Evolutionary conservation across 495 filamentous ascomycete species (phyloP).

Genomic region (Annulohypoxylon moriforme): DNA sequence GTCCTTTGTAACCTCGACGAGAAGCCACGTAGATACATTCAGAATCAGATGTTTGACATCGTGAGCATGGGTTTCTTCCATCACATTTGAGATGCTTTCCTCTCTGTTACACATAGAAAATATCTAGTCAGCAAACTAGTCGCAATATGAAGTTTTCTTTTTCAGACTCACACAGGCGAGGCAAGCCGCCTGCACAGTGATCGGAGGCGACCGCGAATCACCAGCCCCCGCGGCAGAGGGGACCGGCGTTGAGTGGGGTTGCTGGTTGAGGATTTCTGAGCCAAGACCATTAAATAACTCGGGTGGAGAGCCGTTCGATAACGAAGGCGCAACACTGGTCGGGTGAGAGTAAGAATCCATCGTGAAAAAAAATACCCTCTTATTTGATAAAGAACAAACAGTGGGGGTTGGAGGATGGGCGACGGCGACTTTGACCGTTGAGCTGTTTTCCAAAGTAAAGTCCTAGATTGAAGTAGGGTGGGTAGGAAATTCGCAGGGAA

Average conservation of each 20-base stretch:
- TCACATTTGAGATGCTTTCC: constrained; percentile 64
- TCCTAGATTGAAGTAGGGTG: constrained; percentile 17
- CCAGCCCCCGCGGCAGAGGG: constrained; percentile 33
- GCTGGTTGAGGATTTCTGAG: constrained; percentile 40
- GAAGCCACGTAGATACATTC: constrained; percentile 64
- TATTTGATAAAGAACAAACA: not conserved
- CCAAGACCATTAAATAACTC: constrained; percentile 44
- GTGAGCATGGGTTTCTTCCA: constrained; percentile 58
- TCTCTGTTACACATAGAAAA: constrained; percentile 50
- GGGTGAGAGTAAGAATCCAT: constrained; percentile 41
- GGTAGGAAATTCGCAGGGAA: constrained; percentile 26
- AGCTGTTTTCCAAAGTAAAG: constrained; percentile 12
- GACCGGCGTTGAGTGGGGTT: constrained; percentile 38
- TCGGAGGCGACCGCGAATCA: constrained; percentile 50
- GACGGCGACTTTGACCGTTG: constrained; percentile 16
- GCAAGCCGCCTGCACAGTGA: constrained; percentile 60
- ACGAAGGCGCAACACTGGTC: constrained; percentile 28
- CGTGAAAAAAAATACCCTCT: constrained; percentile 4
- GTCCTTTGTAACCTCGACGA: constrained; percentile 64
- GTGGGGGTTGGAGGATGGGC: constrained; percentile 5
- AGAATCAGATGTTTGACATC: constrained; percentile 53
- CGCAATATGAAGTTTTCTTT: not conserved
- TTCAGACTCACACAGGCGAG: constrained; percentile 59
- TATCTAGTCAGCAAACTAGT: constrained; percentile 20
- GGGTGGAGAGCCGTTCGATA: constrained; percentile 38